phyloP scores from a whole-genome alignment of 2,329 filamentous ascomycete species.

The Sporothrix brunneoviolacea region DNA sequence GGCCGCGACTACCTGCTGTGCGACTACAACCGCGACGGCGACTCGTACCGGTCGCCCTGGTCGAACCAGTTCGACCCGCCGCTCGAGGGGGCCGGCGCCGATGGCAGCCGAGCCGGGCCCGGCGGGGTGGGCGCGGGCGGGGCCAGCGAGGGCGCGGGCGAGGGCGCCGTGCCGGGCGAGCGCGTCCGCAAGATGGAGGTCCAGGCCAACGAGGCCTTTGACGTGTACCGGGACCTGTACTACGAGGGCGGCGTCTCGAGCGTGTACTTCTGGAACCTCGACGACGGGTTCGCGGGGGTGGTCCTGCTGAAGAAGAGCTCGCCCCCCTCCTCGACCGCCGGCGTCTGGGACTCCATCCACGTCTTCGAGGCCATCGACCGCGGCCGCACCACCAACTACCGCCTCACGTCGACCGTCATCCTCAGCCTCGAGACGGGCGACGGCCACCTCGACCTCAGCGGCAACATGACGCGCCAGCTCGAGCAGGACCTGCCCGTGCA shows the following conservation, averaged over 20 bases:
- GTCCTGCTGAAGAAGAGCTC: conserved; percentile 79
- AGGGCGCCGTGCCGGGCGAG: conserved; percentile 84
- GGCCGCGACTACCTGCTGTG: conserved; percentile 95
- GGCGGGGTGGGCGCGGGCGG: conserved; percentile 43
- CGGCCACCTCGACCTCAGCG: conserved; percentile 84
- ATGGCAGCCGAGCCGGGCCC: conserved; percentile 37
- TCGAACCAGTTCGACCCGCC: conserved; percentile 96
- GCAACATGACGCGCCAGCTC: conserved; percentile 96
- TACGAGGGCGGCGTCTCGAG: conserved; percentile 94
- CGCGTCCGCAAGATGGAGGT: conserved; percentile 90
- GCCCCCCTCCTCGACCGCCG: conserved; percentile 46
- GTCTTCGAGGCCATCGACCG: conserved; percentile 96
- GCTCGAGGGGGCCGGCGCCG: conserved; percentile 51
- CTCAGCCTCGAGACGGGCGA: conserved; percentile 65
- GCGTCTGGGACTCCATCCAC: conserved; percentile 97
- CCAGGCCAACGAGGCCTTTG: conserved; percentile 90
- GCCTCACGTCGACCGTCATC: conserved; percentile 95
- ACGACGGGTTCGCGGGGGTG: conserved; percentile 95
- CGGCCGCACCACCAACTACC: conserved; percentile 89
- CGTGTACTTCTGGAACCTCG: conserved; percentile 97
- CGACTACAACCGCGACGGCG: conserved; percentile 99
- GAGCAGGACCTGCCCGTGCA: conserved; percentile 84
- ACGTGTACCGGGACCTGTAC: conserved; percentile 93
- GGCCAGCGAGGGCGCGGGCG: conserved; percentile 55
- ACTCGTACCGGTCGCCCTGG: conserved; percentile 98